A percentile compares a stretch with the other conserved stretches of the same genome.
Evolutionary conservation across 2,329 filamentous ascomycete species (phyloP).

Genomic region (Huntiella omanensis): DNA sequence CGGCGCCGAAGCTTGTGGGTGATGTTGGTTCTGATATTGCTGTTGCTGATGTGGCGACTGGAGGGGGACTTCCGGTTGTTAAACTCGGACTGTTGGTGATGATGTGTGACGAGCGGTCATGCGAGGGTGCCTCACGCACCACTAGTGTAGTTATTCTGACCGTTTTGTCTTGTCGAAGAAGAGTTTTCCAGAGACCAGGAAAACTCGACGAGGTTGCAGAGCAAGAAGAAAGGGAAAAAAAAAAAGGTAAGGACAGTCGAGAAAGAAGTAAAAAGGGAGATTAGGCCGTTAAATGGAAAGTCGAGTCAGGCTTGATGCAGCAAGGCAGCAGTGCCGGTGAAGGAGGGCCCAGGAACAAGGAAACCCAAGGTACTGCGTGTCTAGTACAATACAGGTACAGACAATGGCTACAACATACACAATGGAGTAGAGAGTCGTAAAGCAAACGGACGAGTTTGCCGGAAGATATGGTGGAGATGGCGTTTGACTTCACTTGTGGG

Average conservation of each 20-base stretch:
- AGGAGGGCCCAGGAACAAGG: no score
- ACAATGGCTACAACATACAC: no score
- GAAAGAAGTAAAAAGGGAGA: background rate
- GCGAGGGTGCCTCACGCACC: conserved; percentile 10
- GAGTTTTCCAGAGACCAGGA: conserved; percentile 4
- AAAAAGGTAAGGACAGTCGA: background rate
- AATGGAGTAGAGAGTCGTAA: no score
- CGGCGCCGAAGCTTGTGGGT: background rate
- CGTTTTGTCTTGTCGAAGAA: background rate
- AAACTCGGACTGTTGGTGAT: background rate
- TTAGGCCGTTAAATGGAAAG: background rate
- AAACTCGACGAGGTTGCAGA: conserved; percentile 1
- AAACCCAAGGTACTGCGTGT: no score
- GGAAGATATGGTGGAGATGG: no score
- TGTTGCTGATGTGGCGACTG: conserved; percentile 32
- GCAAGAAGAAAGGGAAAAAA: background rate
- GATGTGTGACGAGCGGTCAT: conserved; percentile 4
- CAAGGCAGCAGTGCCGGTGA: no score
- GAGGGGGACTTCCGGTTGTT: background rate
- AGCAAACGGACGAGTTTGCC: no score
- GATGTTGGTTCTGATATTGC: background rate
- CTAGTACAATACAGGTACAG: no score
- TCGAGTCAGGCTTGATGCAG: background rate
- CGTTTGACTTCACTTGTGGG: no score
- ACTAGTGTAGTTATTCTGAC: conserved; percentile 8